Evolutionary conservation across 164 flowering plant genomes (phyloP).

Genomic region (Vitis rupestris): DNA sequence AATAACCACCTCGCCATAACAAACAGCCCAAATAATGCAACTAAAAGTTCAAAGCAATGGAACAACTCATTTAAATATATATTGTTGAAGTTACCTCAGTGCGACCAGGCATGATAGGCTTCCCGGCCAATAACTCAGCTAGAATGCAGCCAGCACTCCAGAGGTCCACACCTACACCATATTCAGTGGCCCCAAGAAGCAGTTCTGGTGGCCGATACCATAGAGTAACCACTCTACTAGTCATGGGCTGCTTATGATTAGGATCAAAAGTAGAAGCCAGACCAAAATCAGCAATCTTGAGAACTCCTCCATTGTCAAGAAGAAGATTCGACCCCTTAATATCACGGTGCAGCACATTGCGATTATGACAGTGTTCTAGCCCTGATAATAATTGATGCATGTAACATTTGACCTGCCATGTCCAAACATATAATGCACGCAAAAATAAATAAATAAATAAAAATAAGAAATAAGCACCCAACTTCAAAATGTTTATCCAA

Average conservation of each 20-base stretch:
- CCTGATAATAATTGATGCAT: slow-evolving; percentile 62
- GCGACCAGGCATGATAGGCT: slow-evolving; percentile 91
- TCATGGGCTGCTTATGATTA: slow-evolving; percentile 76
- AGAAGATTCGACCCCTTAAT: slow-evolving; percentile 93
- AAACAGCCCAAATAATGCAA: neutral
- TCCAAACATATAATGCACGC: neutral
- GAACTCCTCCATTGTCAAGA: slow-evolving; percentile 66
- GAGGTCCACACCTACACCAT: slow-evolving; percentile 87
- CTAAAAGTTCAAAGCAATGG: neutral
- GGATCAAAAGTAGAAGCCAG: slow-evolving; percentile 61
- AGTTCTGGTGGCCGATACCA: slow-evolving; percentile 79
- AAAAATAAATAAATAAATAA: neutral
- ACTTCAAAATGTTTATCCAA: neutral
- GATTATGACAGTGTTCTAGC: slow-evolving; percentile 63
- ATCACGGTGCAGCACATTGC: slow-evolving; percentile 68
- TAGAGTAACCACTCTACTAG: slow-evolving; percentile 64
- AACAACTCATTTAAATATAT: neutral
- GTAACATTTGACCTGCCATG: slow-evolving; percentile 58
- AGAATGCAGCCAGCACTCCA: slow-evolving; percentile 96
- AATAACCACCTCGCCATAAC: too few species aligned
- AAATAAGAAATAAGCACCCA: neutral
- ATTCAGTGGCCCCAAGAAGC: slow-evolving; percentile 86
- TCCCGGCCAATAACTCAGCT: slow-evolving; percentile 82
- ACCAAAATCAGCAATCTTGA: slow-evolving; percentile 86
- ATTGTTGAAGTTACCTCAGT: slow-evolving; percentile 57